Conservation (phyloP, 768 basidiomycete genomes). For the Russula virescens region DNA sequence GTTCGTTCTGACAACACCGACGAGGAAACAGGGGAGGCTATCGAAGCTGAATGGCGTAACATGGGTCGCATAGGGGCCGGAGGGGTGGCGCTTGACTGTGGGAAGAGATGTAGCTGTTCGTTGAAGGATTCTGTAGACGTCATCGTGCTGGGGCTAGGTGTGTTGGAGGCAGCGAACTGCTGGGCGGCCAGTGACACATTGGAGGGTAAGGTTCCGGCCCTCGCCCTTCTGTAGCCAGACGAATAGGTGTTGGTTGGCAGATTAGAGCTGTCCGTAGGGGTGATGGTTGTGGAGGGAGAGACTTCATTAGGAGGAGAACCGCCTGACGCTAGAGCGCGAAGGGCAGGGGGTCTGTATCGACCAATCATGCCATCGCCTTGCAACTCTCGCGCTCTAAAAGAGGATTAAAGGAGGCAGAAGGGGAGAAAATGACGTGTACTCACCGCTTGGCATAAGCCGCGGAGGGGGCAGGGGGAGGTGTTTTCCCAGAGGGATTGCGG, state of each 20-base stretch:
- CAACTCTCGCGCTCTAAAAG: constrained; percentile 72
- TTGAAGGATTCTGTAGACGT: constrained; percentile 45
- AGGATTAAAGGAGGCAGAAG: constrained; percentile 23
- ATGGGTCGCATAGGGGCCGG: constrained; percentile 51
- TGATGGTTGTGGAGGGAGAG: constrained; percentile 46
- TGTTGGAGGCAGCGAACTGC: constrained; percentile 65
- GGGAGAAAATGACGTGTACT: constrained; percentile 24
- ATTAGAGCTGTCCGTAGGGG: constrained; percentile 50
- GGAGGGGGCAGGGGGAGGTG: constrained; percentile 84
- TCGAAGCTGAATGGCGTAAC: constrained; percentile 71
- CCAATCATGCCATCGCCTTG: constrained; percentile 68
- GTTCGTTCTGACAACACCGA: constrained; percentile 55
- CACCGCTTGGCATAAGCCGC: constrained; percentile 87
- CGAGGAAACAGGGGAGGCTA: constrained; percentile 53
- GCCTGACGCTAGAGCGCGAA: constrained; percentile 60
- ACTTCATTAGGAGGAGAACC: constrained; percentile 70
- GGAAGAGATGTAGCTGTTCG: constrained; percentile 40
- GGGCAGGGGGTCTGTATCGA: constrained; percentile 77
- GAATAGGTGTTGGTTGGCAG: constrained; percentile 74
- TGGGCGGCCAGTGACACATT: constrained; percentile 87
- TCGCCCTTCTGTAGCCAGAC: constrained; percentile 85
- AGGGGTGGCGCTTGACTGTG: constrained; percentile 36
- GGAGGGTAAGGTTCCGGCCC: constrained; percentile 96
- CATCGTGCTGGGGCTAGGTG: constrained; percentile 41
- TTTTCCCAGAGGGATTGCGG: constrained; percentile 82